Evolutionary conservation across 495 filamentous ascomycete species (phyloP), one percentile per base, ranked within the genome.

Genomic region (Diplogelasinospora grovesii): DNA sequence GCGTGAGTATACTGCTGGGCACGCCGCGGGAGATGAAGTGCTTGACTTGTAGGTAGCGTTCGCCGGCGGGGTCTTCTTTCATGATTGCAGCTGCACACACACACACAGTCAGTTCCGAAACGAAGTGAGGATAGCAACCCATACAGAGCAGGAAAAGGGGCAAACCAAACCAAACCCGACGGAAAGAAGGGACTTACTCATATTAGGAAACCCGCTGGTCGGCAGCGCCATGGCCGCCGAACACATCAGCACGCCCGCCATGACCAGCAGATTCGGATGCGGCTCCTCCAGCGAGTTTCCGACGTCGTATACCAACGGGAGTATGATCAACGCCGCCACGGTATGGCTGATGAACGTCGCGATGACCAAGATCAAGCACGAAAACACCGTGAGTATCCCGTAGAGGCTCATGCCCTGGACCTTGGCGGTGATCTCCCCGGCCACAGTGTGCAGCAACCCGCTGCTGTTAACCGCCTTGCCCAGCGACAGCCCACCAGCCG

Each of bases 341-440:
- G 92, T 99, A 52, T 99, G 92, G 40, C 83, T 89, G 67, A 99
- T 99, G 59, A 99, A 99, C 2, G 90, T 95, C 8, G 93, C 93
- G 34, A 99, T 83, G 21, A 97, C 86, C 5, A 96, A 65, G 38
- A 95, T 95, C 65, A 99, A 59, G 24, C 65, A 70, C 22, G 82
- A 79, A 56, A 99, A 96, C 14, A 95, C 85, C 5, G 95, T 75
- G 19, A 96, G 69, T 18, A 97, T 79, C 24, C 79, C 79, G 54
- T 99, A 99, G 0, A 97, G 67, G 50, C 86, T 87, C 51, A 94
- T 69, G 19, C 82, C 79, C 39, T 86, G 69, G 5, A 97, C 86
- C 19, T 70, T 58, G 3, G 64, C 63, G 2, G 83, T 89, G 55
- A 99, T 95, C 5, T 56, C 58, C 7, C 64, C 61, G 7, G 93